Percentiles rank a stretch among this genome's conserved stretches.
phyloP scores from a whole-genome alignment of 371 early-diverging fungal genomes.

The Rhizopus microsporus region DNA sequence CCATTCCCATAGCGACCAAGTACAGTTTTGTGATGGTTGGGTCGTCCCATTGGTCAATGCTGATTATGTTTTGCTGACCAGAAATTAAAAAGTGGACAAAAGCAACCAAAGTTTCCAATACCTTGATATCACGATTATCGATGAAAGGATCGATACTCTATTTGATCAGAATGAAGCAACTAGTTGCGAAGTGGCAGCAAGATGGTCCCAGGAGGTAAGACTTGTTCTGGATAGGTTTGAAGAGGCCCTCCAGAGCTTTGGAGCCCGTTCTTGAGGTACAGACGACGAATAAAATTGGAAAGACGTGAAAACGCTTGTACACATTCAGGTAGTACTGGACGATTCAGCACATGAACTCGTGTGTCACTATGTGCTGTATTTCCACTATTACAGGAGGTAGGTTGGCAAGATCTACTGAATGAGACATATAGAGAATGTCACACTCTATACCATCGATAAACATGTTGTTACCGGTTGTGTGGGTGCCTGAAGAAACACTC shows the following conservation, averaged over 20 bases:
- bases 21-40: slow-evolving; percentile 20
- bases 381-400: slow-evolving; percentile 11
- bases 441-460: slow-evolving; percentile 18
- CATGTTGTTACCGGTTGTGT: slow-evolving; percentile 12
- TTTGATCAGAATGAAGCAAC: slow-evolving; percentile 23
- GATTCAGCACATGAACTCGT: slow-evolving; percentile 18
- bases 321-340: slow-evolving; percentile 19
- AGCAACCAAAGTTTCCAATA: slow-evolving; percentile 18
- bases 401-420: slow-evolving; percentile 14
- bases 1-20: slow-evolving; percentile 24
- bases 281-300: slow-evolving; percentile 16
- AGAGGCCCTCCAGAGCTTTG: slow-evolving; percentile 14
- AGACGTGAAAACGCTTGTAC: slow-evolving; percentile 16
- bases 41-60: slow-evolving; percentile 18
- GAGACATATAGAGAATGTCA: slow-evolving; percentile 17
- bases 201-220: slow-evolving; percentile 19
- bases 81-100: slow-evolving; percentile 20
- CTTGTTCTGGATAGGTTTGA: slow-evolving; percentile 18
- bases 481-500: slow-evolving; percentile 8
- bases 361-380: slow-evolving; percentile 19
- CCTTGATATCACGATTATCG: slow-evolving; percentile 13
- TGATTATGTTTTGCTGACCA: slow-evolving; percentile 21
- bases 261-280: slow-evolving; percentile 19
- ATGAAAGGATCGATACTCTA: slow-evolving; percentile 20
- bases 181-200: slow-evolving; percentile 17